Evolutionary conservation across 2,329 filamentous ascomycete genomes (phyloP).

Genomic region (Akanthomyces dipterigenus): DNA sequence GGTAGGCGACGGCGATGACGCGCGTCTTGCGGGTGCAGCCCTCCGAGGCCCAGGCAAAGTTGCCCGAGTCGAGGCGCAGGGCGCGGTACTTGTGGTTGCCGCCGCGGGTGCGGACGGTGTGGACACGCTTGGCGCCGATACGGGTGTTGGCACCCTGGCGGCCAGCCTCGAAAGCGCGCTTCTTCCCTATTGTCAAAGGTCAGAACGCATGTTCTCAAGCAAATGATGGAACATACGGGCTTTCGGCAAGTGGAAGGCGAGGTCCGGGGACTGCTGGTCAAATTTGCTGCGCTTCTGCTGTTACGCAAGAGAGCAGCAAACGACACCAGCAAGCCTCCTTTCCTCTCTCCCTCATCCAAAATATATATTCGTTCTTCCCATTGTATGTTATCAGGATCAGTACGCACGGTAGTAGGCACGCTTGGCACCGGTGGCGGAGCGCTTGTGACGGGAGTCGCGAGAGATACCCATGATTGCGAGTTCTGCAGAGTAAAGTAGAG

Average conservation of each 20-base stretch:
- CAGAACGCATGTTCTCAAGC: conserved; percentile 58
- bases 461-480: conserved; percentile 97
- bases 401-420: conserved; percentile 81
- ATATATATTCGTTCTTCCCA: conserved; percentile 14
- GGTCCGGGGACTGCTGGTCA: too few species aligned
- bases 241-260: conserved; percentile 40
- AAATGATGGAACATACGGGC: conserved; percentile 50
- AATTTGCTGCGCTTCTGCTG: background rate
- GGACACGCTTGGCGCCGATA: conserved; percentile 95
- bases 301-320: background rate
- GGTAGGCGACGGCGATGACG: conserved; percentile 97
- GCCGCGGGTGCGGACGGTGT: conserved; percentile 93
- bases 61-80: conserved; percentile 95
- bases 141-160: conserved; percentile 99
- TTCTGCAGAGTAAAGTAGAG: conserved; percentile 39
- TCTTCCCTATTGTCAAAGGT: conserved; percentile 76
- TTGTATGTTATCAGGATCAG: conserved; percentile 12
- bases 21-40: conserved; percentile 97
- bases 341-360: background rate
- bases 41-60: conserved; percentile 99
- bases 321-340: background rate
- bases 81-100: conserved; percentile 99
- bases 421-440: conserved; percentile 98
- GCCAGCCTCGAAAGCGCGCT: conserved; percentile 98
- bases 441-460: conserved; percentile 99